Base-by-base conservation (phyloP, 768 basidiomycete species). In the Leccinum disarticulatum region DNA sequence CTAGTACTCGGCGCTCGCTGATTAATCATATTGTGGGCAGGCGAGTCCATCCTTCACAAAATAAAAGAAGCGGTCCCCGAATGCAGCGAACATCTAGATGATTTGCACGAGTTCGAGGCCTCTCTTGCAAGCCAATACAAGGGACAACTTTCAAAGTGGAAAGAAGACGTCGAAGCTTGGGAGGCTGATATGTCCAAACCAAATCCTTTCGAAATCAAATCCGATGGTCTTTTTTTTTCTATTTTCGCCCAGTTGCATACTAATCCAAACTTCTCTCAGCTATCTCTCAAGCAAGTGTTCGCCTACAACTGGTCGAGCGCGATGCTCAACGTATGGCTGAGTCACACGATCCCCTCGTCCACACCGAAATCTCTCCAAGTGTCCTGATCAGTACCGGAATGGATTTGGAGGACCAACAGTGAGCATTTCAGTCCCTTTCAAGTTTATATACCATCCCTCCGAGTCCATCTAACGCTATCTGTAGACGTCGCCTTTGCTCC, bases 121-220 rank as follows among this genome's bases (percentile, higher is more conserved):
- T 60, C 33, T 6, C 58, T 63, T 10, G 1, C 13, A 4, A 3
- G 2, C 0, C 6, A 6, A 8, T 59, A 61, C 33, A 14, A 11
- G 1, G 14, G n/a, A 2, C 49, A 55, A 17, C 50, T 64, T 0
- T 2, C 38, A 1, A 9, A n/a, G 25, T 61, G 58, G 60, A 54
- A 52, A n/a, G 4, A 4, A 1, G 11, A 54, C 5, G 11, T 58
- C 3, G 52, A 66, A 6, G 52, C 28, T 15, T 62, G 63, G 63
- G 61, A 64, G 30, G 13, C 28, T 3, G 49, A 66, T 22, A 50
- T 27, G 5, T 48, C 51, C 1, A 52, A 53, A n/a, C 51, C 60
- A 1, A 66, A 66, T 27, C 61, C 55, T 2, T 58, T 66, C 9
- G 47, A 66, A 17, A 17, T 51, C 2, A 57, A 57, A 19, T 25